These are phyloP conservation scores for Clarireedia sp. DNA, from an alignment of 2,329 filamentous ascomycete species.

Conservation along the genomic window DNA sequence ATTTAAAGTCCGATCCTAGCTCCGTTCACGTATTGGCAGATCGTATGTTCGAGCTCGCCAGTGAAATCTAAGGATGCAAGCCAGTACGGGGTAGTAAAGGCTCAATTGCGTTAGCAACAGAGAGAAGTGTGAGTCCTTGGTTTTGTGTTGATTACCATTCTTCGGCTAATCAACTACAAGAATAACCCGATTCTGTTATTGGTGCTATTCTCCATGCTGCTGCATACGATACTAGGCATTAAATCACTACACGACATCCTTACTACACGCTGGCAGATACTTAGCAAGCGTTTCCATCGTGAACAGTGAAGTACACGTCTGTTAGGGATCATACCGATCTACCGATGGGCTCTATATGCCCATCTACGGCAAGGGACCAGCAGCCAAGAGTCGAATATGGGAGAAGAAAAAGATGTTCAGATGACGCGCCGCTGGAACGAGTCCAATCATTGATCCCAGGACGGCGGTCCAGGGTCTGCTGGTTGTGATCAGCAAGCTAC, in stretches of 20 bases:
- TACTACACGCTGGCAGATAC: neutral
- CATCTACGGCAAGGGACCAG: neutral
- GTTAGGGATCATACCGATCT: neutral
- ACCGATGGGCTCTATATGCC: neutral
- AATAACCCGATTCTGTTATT: neutral
- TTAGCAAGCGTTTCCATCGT: neutral
- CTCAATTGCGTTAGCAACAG: too few relatives aligned
- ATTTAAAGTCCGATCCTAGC: neutral
- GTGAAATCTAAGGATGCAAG: too few relatives aligned
- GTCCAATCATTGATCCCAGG: neutral
- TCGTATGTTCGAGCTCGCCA: too few relatives aligned
- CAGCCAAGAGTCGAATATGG: neutral
- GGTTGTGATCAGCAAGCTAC: neutral
- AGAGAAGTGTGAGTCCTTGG: too few relatives aligned
- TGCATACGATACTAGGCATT: neutral
- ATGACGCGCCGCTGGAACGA: neutral
- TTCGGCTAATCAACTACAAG: neutral
- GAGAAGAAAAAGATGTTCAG: neutral
- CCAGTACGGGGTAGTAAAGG: too few relatives aligned
- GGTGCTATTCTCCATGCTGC: neutral
- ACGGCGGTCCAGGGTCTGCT: neutral
- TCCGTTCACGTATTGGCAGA: too few relatives aligned
- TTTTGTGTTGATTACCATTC: neutral
- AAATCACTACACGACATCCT: neutral
- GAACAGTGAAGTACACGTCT: neutral